phyloP scores from a whole-genome alignment of 2,329 filamentous ascomycete species.

The Falciphora oryzae region DNA sequence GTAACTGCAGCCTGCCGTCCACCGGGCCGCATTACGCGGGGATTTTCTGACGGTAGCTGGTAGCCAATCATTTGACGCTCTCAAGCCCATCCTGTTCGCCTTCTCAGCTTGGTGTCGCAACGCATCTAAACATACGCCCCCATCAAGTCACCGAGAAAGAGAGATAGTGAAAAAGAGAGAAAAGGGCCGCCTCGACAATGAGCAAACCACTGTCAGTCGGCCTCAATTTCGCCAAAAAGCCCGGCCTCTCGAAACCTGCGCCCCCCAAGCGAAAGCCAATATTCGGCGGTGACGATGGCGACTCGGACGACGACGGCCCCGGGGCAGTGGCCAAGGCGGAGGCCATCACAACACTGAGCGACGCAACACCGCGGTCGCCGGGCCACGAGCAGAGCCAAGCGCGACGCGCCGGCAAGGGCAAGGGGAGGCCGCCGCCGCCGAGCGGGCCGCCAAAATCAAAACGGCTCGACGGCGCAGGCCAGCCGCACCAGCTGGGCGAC shows the following conservation, averaged over 20 bases:
- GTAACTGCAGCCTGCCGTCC: too few species aligned
- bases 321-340: slow-evolving; percentile 45
- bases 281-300: slow-evolving; percentile 50
- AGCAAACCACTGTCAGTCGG: slow-evolving; percentile 14
- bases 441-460: slow-evolving; percentile 39
- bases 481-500: slow-evolving; percentile 51
- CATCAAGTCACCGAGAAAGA: neutral
- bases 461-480: slow-evolving; percentile 13
- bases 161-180: neutral
- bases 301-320: slow-evolving; percentile 44
- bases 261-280: slow-evolving; percentile 44
- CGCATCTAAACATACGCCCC: too few species aligned
- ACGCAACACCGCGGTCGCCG: slow-evolving; percentile 30
- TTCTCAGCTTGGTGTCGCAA: too few species aligned
- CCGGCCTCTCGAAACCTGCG: slow-evolving; percentile 54
- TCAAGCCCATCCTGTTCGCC: too few species aligned
- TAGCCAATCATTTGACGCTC: too few species aligned
- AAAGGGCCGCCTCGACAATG: neutral
- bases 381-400: slow-evolving; percentile 1
- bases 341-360: slow-evolving; percentile 56
- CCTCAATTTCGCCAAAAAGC: slow-evolving; percentile 21
- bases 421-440: slow-evolving; percentile 21
- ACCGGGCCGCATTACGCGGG: too few species aligned
- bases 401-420: slow-evolving; percentile 7
- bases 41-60: too few species aligned